Base-by-base conservation (phyloP, 768 basidiomycete species). In the Mycena kentingensis region DNA sequence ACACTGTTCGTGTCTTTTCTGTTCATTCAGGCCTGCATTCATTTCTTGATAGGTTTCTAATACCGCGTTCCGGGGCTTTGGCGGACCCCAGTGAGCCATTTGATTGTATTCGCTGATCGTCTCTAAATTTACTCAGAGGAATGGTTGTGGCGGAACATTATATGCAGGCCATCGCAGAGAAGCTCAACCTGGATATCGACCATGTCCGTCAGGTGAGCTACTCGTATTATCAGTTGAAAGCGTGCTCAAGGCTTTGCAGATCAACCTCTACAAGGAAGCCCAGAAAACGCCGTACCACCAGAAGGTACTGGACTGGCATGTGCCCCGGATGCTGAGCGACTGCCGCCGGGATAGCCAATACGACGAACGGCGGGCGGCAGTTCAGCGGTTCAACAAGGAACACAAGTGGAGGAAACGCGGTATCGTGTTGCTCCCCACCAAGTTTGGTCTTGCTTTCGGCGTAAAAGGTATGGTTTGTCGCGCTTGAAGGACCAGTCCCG, bases 381-480 rank as follows among this genome's bases (percentile, higher is more conserved):
- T 60, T 19, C 55, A 54, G 43, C 55, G 48, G 7, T 60, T 56
- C 42, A 60, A 60, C 35, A 53, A 57, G 39, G 59, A 60, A 32
- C 59, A 60, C 25, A 57, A 60, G 39, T 60, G 59, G 59, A 39
- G 59, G 31, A 60, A 60, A 19, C 59, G 59, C 21, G 59, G 59
- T 3, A 54, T 60, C 19, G 59, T 57, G 2, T 49, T 60, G 0
- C 21, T 60, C 26, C 59, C 59, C 4, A 60, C 59, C 11, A 60
- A 60, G 28, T 60, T 60, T 15, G 59, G 59, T 13, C 55, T 60
- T 24, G 59, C 55, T 11, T 60, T 60, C 32, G 59, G 59, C 31
- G 54, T 57, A 15, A 60, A 56, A 51, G 51, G 52, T 46, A 26
- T 19, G 11, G 10, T 5, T 41, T 28, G 4, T 5, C 18, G 13